These are phyloP conservation scores for Gastrolobium bilobum DNA, from an alignment of 306 rosid species.

Conservation along the genomic window DNA sequence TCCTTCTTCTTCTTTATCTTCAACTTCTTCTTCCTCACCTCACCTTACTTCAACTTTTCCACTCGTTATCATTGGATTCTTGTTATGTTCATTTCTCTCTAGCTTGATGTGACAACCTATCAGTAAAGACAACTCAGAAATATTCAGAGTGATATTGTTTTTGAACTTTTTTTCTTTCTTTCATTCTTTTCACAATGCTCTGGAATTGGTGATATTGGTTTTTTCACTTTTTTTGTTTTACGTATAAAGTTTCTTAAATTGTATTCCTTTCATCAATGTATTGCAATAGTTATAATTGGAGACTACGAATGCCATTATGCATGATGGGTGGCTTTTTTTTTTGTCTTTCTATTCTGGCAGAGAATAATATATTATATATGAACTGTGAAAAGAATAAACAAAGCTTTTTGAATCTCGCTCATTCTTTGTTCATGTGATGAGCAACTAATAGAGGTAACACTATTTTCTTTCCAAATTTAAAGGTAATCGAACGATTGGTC, in stretches of 20 bases:
- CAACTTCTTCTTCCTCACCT: conserved; percentile 48
- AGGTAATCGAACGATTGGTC: background rate
- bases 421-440: too few relatives aligned
- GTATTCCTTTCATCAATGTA: background rate
- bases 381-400: too few relatives aligned
- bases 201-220: background rate
- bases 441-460: background rate
- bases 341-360: background rate
- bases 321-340: background rate
- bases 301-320: background rate
- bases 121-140: background rate
- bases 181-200: background rate
- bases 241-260: background rate
- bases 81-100: conserved; percentile 19
- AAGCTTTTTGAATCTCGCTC: too few relatives aligned
- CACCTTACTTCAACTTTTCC: conserved; percentile 25
- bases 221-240: background rate
- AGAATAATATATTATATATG: background rate
- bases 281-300: background rate
- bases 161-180: background rate
- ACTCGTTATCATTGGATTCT: conserved; percentile 44
- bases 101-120: conserved; percentile 29
- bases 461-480: background rate
- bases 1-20: conserved; percentile 48
- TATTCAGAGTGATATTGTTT: background rate